A percentile compares a stretch with the other conserved stretches of the same genome.
Conservation (phyloP, 192 early-diverging fungal species). For the Backusella liffmaniae region DNA sequence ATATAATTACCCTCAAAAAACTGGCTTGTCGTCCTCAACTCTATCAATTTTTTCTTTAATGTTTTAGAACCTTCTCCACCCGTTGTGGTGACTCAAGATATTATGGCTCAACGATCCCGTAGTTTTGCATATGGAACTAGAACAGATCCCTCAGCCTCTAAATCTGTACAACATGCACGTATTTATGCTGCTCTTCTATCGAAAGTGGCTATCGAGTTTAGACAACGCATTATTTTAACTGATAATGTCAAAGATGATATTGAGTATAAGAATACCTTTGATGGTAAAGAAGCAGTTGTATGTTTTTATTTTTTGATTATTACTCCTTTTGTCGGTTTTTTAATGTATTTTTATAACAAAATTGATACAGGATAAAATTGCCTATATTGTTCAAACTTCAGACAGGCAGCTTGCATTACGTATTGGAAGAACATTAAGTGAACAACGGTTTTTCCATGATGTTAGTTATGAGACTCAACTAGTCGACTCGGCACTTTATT, state of each 20-base stretch:
- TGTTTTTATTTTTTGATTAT: conserved; percentile 17
- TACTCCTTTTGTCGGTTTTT: not conserved
- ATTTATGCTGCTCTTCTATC: conserved; percentile 79
- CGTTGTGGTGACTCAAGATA: conserved; percentile 7
- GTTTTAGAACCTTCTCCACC: conserved; percentile 13
- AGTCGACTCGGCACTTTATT: conserved; percentile 73
- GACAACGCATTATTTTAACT: conserved; percentile 52
- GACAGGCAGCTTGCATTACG: conserved; percentile 88
- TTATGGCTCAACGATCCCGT: conserved; percentile 23
- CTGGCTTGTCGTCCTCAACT: not conserved
- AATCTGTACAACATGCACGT: not conserved
- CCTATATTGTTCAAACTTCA: conserved; percentile 72
- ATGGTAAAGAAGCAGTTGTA: conserved; percentile 87
- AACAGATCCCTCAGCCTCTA: not conserved
- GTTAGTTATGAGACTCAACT: conserved; percentile 82
- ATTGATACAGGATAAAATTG: conserved; percentile 49
- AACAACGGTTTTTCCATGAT: conserved; percentile 92
- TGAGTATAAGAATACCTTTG: conserved; percentile 83
- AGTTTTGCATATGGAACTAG: conserved; percentile 30
- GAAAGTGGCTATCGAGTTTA: conserved; percentile 67
- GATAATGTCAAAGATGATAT: conserved; percentile 74
- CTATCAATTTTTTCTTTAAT: not conserved
- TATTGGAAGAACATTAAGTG: conserved; percentile 84
- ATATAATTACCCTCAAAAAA: not conserved
- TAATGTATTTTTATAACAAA: not conserved